Evolutionary conservation across 768 basidiomycete species (phyloP).

Genomic region (Gymnopilus dilepis): DNA sequence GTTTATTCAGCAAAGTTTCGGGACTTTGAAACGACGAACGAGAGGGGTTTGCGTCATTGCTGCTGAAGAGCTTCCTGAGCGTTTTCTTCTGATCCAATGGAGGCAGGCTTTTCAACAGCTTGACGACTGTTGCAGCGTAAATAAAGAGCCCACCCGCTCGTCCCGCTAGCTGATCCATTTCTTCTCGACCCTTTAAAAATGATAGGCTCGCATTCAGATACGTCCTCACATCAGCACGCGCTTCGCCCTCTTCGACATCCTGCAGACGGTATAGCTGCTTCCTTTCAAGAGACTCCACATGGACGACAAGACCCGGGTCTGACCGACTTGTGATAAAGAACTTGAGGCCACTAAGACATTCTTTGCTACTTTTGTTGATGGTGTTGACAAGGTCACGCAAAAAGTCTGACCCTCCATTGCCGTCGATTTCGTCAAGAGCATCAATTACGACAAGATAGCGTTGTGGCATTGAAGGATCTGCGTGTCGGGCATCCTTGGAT

Average conservation of each 20-base stretch:
- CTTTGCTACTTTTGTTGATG: constrained; percentile 6
- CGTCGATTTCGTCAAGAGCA: constrained; percentile 13
- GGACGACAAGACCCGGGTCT: constrained; percentile 22
- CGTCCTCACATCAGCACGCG: constrained; percentile 4
- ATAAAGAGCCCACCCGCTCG: constrained; percentile 32
- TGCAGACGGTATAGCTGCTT: constrained; percentile 20
- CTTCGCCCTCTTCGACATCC: constrained; percentile 14
- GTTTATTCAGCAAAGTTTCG: not conserved
- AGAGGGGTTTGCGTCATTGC: not conserved
- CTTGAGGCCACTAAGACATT: constrained; percentile 22
- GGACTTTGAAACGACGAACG: not conserved
- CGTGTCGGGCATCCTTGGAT: not conserved
- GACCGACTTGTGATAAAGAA: constrained; percentile 31
- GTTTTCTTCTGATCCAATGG: constrained; percentile 11
- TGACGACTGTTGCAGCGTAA: constrained; percentile 32
- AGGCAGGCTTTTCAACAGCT: constrained; percentile 13
- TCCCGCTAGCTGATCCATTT: constrained; percentile 18
- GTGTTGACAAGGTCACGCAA: not conserved
- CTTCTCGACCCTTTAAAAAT: not conserved
- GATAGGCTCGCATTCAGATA: constrained; percentile 15
- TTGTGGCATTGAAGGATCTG: not conserved
- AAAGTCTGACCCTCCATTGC: not conserved
- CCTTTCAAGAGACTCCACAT: constrained; percentile 15
- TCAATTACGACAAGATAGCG: constrained; percentile 10
- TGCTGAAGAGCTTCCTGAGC: constrained; percentile 8